Conservation (phyloP, 495 filamentous ascomycete species). For the Hypoxylon lienhwacheense region DNA sequence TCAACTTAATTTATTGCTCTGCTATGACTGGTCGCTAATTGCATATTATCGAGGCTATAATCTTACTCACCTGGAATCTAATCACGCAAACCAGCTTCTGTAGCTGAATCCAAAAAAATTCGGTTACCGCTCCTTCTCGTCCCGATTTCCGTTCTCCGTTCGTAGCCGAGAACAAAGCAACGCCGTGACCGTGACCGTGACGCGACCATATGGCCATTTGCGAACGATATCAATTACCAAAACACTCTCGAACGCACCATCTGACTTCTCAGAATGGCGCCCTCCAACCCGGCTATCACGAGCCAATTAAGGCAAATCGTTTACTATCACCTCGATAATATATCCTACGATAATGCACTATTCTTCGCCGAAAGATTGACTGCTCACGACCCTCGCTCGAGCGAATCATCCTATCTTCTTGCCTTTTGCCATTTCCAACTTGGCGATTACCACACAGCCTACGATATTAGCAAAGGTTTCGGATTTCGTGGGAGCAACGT, state of each 20-base stretch:
- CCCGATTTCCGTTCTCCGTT: neutral
- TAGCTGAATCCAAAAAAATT: neutral
- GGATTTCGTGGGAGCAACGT: constrained; percentile 70
- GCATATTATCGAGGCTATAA: constrained; percentile 4
- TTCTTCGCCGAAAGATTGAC: constrained; percentile 86
- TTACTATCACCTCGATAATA: constrained; percentile 92
- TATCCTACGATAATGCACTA: constrained; percentile 81
- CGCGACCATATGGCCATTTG: constrained; percentile 36
- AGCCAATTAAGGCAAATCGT: constrained; percentile 80
- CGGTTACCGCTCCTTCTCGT: neutral
- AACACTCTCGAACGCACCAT: constrained; percentile 11
- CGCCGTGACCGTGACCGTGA: constrained; percentile 8
- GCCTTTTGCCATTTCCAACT: constrained; percentile 80
- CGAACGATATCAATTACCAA: constrained; percentile 15
- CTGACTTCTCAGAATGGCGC: constrained; percentile 63
- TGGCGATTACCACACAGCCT: constrained; percentile 67
- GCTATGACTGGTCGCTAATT: constrained; percentile 24
- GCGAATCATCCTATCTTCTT: constrained; percentile 80
- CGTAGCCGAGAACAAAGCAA: constrained; percentile 13
- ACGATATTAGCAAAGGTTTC: constrained; percentile 66
- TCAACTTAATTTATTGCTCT: constrained; percentile 3
- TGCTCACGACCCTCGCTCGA: constrained; percentile 75
- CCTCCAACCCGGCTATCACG: constrained; percentile 65
- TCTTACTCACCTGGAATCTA: too few species aligned
- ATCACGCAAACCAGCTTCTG: neutral